A percentile compares a stretch with the other conserved stretches of the same genome.
These are phyloP conservation scores for Euryodendron excelsum DNA, from an alignment of 148 eudicot genomes.

Conservation along the genomic window DNA sequence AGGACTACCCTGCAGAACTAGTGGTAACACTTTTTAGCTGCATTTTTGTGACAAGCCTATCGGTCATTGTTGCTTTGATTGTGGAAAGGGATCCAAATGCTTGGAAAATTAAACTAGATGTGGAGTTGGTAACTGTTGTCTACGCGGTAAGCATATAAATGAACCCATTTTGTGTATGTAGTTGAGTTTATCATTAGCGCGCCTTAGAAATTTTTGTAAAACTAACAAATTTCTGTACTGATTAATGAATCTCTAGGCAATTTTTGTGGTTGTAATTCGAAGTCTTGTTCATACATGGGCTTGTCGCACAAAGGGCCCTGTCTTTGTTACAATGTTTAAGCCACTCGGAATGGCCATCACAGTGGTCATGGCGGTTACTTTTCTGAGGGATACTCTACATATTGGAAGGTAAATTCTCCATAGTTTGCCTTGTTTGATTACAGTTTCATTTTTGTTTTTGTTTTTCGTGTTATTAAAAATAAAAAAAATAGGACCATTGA, in stretches of 20 bases:
- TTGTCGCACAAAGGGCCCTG: background rate
- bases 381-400: background rate
- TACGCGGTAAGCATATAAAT: slow-evolving; percentile 30
- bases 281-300: background rate
- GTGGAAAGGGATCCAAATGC: slow-evolving; percentile 23
- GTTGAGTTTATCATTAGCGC: too few relatives aligned
- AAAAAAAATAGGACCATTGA: too few relatives aligned
- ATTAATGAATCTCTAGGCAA: background rate
- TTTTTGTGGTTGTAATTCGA: background rate
- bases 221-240: background rate
- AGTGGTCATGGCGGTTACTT: background rate
- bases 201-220: too few relatives aligned
- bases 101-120: slow-evolving; percentile 23
- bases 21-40: slow-evolving; percentile 27
- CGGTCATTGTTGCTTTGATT: slow-evolving; percentile 27
- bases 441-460: background rate
- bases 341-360: slow-evolving; percentile 8
- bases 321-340: slow-evolving; percentile 9
- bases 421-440: background rate
- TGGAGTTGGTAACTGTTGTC: slow-evolving; percentile 24
- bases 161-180: too few relatives aligned
- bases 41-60: slow-evolving; percentile 26
- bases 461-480: background rate
- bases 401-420: slow-evolving; percentile 1
- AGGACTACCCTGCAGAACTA: slow-evolving; percentile 38